phyloP scores from a whole-genome alignment of 1,284 basidiomycete genomes.

The Xerocomus nothofagi region DNA sequence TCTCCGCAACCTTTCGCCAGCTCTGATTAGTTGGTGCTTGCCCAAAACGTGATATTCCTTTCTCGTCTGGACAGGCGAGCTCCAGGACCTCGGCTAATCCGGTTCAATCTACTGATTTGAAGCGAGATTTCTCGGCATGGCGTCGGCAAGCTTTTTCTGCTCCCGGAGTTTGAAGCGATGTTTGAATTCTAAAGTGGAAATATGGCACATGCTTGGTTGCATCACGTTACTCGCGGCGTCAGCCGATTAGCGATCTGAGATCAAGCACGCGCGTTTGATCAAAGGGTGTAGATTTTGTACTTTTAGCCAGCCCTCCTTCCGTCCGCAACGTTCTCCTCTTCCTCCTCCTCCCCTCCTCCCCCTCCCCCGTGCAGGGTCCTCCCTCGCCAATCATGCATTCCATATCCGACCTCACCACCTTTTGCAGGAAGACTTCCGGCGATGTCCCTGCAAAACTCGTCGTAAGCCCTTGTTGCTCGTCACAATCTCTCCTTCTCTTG shows the following conservation, averaged over 20 bases:
- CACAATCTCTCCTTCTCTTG: neutral
- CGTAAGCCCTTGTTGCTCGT: conserved; percentile 47
- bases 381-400: conserved; percentile 57
- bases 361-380: conserved; percentile 1
- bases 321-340: conserved; percentile 6
- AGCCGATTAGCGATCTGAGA: conserved; percentile 35
- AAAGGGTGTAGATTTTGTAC: conserved; percentile 16
- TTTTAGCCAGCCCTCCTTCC: conserved; percentile 23
- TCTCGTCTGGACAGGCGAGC: no score
- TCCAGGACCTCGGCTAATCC: no score
- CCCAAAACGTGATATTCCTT: no score
- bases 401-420: conserved; percentile 86
- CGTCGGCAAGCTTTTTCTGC: conserved; percentile 15
- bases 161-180: conserved; percentile 16
- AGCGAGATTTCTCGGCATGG: conserved; percentile 2
- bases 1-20: no score
- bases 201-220: conserved; percentile 26
- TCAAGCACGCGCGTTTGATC: conserved; percentile 19
- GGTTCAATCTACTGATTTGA: no score
- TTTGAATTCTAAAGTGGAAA: conserved; percentile 9
- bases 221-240: conserved; percentile 29
- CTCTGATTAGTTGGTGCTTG: no score
- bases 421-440: conserved; percentile 78
- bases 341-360: neutral
- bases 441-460: conserved; percentile 88